These are phyloP conservation scores for Kwoniella bestiolae DNA, from an alignment of 768 basidiomycete species.

Conservation along the genomic window DNA sequence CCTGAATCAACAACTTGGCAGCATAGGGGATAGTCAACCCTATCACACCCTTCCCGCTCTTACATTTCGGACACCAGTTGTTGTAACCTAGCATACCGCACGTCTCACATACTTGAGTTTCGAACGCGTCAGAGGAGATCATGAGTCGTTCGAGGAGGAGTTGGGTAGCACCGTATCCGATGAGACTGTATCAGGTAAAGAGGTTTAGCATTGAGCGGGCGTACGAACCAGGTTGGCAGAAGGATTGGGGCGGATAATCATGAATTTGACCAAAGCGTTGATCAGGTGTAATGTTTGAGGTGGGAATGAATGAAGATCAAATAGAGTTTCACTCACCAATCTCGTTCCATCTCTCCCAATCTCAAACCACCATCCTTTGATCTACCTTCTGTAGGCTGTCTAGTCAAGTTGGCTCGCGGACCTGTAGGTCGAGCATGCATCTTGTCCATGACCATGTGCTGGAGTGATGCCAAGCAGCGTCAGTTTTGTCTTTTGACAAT, in stretches of 20 bases:
- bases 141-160: constrained; percentile 93
- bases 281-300: no score
- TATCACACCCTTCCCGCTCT: constrained; percentile 94
- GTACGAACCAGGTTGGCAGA: no score
- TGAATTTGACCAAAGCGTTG: no score
- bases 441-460: constrained; percentile 99
- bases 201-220: no score
- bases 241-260: no score
- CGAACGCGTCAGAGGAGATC: constrained; percentile 98
- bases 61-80: constrained; percentile 93
- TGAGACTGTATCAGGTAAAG: constrained; percentile 62
- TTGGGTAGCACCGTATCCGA: constrained; percentile 97
- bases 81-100: constrained; percentile 87
- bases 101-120: constrained; percentile 90
- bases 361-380: constrained; percentile 96
- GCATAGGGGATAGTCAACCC: constrained; percentile 95
- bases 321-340: constrained; percentile 77
- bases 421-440: constrained; percentile 99
- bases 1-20: constrained; percentile 67
- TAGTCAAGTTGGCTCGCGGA: constrained; percentile 91
- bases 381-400: constrained; percentile 97
- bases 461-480: no score
- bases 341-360: constrained; percentile 98
- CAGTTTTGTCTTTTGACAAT: not conserved
- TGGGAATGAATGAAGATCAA: no score